Base-by-base conservation (phyloP, 352 stramenopile genomes). In the Globisporangium iwayamae region DNA sequence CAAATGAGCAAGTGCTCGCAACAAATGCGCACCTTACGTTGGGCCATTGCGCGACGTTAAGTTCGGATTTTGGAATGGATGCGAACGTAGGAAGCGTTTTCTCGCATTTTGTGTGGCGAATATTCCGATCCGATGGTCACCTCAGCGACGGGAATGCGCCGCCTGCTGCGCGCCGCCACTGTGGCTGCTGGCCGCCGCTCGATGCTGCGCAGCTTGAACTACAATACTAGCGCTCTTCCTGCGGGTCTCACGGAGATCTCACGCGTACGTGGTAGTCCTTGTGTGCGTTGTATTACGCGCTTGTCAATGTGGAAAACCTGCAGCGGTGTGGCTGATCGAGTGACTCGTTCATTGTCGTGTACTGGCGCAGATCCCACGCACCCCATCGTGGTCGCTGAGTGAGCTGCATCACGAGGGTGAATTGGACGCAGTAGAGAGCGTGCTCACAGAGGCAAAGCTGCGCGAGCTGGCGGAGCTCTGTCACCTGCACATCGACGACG, bases 391-490 rank as follows among this genome's bases (percentile, higher is more conserved):
- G 86, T 95, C 86, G 36, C 69, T 95, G 0, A 82, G 79, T 25
- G 86, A 95, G 63, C 68, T 95, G 56, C 86, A 95, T 34, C 73
- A 90, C 28, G 78, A 89, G 20, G 79, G 76, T 47, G 71, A 68
- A 8, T 34, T 69, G 6, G 58, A 85, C 16, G 69, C 81, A 34
- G 61, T 62, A 0, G 79, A 90, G 30, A 68, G 67, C 0, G 83
- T 95, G 14, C 68, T 95, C 8, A 85, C 75, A 0, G 77, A 83
- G 51, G 72, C 73, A 3, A 91, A 93, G 83, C 69, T 95, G 60
- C 79, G 75, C 25, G 85, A 93, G 54, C 62, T 95, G 30, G 86
- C 86, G 0, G 86, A 93, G 71, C 65, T 95, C 38, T 95, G 83
- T 36, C 84, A 95, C 68, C 70, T 95, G 62, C 83, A 93, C 62